Evolutionary conservation across 495 filamentous ascomycete genomes (phyloP).

Genomic region (Aspergillus taichungensis): DNA sequence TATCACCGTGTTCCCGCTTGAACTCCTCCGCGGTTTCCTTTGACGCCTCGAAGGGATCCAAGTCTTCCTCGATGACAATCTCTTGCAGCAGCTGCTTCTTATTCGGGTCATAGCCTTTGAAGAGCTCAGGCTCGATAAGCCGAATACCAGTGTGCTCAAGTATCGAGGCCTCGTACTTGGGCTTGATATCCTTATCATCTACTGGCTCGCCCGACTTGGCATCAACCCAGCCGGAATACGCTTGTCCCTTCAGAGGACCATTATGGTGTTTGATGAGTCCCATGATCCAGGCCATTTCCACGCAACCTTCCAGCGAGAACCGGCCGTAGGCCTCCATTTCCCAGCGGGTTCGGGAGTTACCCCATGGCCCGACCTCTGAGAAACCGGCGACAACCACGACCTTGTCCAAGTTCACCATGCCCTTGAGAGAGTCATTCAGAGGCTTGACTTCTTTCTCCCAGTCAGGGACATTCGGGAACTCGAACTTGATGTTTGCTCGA

Average conservation of each 20-base stretch:
- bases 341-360: constrained; percentile 95
- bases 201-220: constrained; percentile 88
- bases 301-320: constrained; percentile 95
- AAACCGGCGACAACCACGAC: constrained; percentile 97
- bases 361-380: constrained; percentile 93
- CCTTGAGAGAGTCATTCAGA: constrained; percentile 77
- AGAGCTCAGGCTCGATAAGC: constrained; percentile 93
- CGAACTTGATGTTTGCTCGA: constrained; percentile 93
- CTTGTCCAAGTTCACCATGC: constrained; percentile 97
- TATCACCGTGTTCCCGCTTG: constrained; percentile 91
- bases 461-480: constrained; percentile 81
- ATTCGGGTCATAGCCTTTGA: constrained; percentile 94
- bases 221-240: constrained; percentile 97
- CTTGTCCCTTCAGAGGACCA: constrained; percentile 93
- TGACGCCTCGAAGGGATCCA: constrained; percentile 93
- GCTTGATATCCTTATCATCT: constrained; percentile 95
- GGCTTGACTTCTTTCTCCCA: constrained; percentile 89
- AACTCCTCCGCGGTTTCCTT: constrained; percentile 98
- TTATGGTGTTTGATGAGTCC: constrained; percentile 98
- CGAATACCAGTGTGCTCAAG: constrained; percentile 96
- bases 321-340: constrained; percentile 97
- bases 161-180: constrained; percentile 92
- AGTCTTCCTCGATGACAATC: constrained; percentile 89
- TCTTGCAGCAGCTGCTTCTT: constrained; percentile 98
- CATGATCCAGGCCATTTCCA: constrained; percentile 99